Conservation (phyloP, 2,329 filamentous ascomycete genomes). For the Diaporthe ampelina region DNA sequence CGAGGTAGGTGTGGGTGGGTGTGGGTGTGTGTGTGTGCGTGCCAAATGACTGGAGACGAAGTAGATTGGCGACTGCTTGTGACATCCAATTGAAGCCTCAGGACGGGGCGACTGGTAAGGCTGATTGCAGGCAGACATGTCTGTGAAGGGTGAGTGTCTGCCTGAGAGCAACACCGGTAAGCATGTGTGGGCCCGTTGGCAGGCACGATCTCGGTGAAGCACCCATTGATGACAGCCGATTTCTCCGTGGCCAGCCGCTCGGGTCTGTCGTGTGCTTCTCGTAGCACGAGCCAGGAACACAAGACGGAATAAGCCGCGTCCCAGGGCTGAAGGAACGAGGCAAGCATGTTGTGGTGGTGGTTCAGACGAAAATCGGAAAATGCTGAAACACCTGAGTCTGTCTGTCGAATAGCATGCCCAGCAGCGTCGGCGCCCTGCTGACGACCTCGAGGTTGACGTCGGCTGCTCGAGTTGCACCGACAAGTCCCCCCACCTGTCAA, state of each 20-base stretch:
- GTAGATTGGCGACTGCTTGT: constrained; percentile 17
- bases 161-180: background rate
- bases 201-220: constrained; percentile 10
- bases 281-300: constrained; percentile 33
- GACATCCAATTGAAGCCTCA: constrained; percentile 16
- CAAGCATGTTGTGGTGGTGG: background rate
- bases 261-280: constrained; percentile 8
- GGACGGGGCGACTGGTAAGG: constrained; percentile 12
- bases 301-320: background rate
- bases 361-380: constrained; percentile 33
- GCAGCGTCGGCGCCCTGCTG: background rate
- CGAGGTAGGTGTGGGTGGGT: background rate
- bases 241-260: constrained; percentile 20
- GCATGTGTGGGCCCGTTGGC: background rate
- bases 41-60: constrained; percentile 22
- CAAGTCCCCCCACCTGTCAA: constrained; percentile 2
- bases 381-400: constrained; percentile 10
- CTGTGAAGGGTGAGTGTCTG: background rate
- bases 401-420: background rate
- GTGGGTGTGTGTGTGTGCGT: background rate
- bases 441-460: background rate
- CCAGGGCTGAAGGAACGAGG: constrained; percentile 29
- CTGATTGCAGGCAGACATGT: constrained; percentile 21
- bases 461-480: background rate
- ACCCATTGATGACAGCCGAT: background rate